These are phyloP conservation scores for Toxicodendron radicans DNA, from an alignment of 345 rosid species.

Conservation along the genomic window DNA sequence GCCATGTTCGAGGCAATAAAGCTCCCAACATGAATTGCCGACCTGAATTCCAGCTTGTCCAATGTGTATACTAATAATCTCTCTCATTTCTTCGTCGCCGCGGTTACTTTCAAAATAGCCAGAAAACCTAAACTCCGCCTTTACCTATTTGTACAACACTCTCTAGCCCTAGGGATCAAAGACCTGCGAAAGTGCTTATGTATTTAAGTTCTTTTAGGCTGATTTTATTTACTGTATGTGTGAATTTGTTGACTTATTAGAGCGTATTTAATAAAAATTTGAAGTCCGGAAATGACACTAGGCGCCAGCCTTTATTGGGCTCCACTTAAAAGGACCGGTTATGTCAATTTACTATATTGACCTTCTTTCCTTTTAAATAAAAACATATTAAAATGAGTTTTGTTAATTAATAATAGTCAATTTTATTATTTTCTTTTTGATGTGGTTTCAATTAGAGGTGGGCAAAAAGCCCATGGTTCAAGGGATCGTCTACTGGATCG, in stretches of 20 bases:
- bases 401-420: not conserved
- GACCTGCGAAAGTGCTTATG: not conserved
- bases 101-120: not conserved
- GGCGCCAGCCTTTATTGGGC: constrained; percentile 1
- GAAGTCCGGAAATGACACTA: constrained; percentile 14
- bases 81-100: constrained; percentile 43
- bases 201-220: not conserved
- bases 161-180: not conserved
- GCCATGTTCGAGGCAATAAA: constrained; percentile 60
- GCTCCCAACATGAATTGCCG: constrained; percentile 67
- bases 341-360: not conserved
- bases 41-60: constrained; percentile 71
- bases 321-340: not conserved
- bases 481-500: too few species aligned
- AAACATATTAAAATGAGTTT: not conserved
- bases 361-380: not conserved
- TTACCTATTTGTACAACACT: too few species aligned
- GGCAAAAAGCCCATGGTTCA: too few species aligned
- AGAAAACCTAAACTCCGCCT: constrained; percentile 19
- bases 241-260: not conserved
- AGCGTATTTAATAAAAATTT: not conserved
- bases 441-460: too few species aligned
- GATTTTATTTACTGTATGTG: not conserved
- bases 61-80: constrained; percentile 61
- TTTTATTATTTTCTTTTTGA: too few species aligned